Conservation (phyloP, 1,284 basidiomycete genomes). For the Heterobasidion annosum region DNA sequence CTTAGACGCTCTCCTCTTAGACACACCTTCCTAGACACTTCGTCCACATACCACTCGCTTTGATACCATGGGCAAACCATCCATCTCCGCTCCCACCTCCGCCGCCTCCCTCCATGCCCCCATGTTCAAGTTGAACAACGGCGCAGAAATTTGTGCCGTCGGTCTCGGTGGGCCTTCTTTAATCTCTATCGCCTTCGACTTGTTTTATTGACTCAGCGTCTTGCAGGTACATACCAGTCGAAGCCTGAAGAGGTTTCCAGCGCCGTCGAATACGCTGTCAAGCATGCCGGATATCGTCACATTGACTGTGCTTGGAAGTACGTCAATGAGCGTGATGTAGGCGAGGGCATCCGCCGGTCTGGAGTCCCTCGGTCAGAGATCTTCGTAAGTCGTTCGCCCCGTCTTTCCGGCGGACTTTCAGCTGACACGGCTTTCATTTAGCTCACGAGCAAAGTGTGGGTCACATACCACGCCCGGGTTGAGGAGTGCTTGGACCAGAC, state of each 20-base stretch:
- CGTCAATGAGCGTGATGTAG: conserved; percentile 80
- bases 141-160: conserved; percentile 55
- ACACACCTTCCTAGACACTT: neutral
- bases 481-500: conserved; percentile 67
- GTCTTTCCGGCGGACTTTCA: neutral
- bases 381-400: conserved; percentile 46
- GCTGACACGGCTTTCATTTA: conserved; percentile 13
- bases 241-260: conserved; percentile 58
- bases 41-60: neutral
- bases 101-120: conserved; percentile 19
- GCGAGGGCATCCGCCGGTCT: conserved; percentile 70
- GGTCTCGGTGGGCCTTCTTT: conserved; percentile 52
- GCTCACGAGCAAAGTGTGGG: conserved; percentile 68
- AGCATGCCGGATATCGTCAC: conserved; percentile 67
- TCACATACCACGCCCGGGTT: conserved; percentile 67
- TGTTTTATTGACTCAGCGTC: neutral
- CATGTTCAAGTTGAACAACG: conserved; percentile 61
- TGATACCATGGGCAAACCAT: neutral
- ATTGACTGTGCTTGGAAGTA: conserved; percentile 66
- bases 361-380: conserved; percentile 76
- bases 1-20: neutral
- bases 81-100: neutral
- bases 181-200: neutral
- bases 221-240: conserved; percentile 71
- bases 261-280: conserved; percentile 69